Conservation (phyloP, 495 filamentous ascomycete genomes). For the Cercophora sp. region DNA sequence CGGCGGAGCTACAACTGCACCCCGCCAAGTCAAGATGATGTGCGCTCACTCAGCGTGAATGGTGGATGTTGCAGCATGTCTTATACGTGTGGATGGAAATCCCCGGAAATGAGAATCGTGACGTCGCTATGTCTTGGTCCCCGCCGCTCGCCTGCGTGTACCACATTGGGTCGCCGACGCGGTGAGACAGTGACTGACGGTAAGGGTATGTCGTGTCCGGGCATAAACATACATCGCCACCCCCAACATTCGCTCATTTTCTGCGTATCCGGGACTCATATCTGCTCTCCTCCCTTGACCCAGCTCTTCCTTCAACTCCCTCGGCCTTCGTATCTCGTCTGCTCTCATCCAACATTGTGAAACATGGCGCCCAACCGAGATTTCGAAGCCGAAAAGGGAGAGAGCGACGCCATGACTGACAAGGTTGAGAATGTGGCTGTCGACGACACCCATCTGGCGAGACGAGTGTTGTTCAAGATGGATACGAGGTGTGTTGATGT, state of each 20-base stretch:
- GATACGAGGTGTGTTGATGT: conserved; percentile 21
- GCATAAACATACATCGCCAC: too few species aligned
- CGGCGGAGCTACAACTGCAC: too few species aligned
- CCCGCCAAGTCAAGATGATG: too few species aligned
- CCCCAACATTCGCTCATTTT: neutral
- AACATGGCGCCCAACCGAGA: neutral
- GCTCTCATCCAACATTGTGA: too few species aligned
- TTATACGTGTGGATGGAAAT: neutral
- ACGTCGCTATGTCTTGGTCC: conserved; percentile 2
- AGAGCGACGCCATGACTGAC: neutral
- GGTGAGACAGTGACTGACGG: conserved; percentile 3
- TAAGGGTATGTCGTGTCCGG: too few species aligned
- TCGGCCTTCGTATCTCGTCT: too few species aligned
- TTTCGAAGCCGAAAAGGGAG: conserved; percentile 2
- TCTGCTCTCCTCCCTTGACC: conserved; percentile 3
- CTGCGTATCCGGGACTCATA: neutral
- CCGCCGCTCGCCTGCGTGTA: neutral
- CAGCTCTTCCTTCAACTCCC: neutral
- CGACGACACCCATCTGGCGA: conserved; percentile 6
- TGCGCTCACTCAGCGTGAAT: conserved; percentile 5
- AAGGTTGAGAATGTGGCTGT: conserved; percentile 1
- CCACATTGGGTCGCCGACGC: neutral
- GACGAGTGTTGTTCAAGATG: conserved; percentile 22
- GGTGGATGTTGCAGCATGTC: too few species aligned
- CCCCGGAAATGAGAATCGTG: neutral